Evolutionary conservation across 2,329 filamentous ascomycete genomes (phyloP), one percentile per base, ranked within the genome.

Genomic region (Phoma sp.): DNA sequence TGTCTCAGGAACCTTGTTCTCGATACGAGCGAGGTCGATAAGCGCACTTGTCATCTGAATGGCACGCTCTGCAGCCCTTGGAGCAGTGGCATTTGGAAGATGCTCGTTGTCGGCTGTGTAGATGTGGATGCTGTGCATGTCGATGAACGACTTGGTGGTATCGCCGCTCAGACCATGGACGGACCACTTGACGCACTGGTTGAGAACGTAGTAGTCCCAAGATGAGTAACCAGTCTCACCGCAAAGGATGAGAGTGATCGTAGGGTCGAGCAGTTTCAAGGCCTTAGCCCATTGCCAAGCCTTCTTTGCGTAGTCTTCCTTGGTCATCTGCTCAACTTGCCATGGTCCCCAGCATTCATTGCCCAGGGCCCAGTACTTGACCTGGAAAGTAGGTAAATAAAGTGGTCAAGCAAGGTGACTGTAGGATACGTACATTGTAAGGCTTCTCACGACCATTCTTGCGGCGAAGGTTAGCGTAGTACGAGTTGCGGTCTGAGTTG

Each of bases 321-420:
- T 86, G 60, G 85, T 88, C 81, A 86, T 83, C 75, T 89, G 84
- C 63, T 81, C 85, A 55, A 90, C 84, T 73, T 89, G 86, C 82
- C 83, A 88, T 17, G 85, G 83, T 4, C 86, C 87, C 83, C 84
- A 89, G 73, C 82, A 82, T 67, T 88, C 86, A 75, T 95, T 95
- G 9, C 91, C 91, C 24, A 95, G 83, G 1, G 89, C 90, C 91
- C 91, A 95, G 80, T 93, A 94, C 76, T 91, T 92, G 67, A 93
- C 78, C 65, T 68, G 43, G 19, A 9, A 7, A 7, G 21, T 25
- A 3, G 7, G 38, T 63, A 37, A 65, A 59, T 19, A 7, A 7
- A 13, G 13, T 36, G 1, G 17, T 15, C n/a, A 17, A 12, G 6
- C 10, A 8, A 25, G 5, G 17, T 3, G 6, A 31, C 12, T n/a